Base-by-base conservation (phyloP, 2,329 filamentous ascomycete species). In the Elsinoe fawcettii region DNA sequence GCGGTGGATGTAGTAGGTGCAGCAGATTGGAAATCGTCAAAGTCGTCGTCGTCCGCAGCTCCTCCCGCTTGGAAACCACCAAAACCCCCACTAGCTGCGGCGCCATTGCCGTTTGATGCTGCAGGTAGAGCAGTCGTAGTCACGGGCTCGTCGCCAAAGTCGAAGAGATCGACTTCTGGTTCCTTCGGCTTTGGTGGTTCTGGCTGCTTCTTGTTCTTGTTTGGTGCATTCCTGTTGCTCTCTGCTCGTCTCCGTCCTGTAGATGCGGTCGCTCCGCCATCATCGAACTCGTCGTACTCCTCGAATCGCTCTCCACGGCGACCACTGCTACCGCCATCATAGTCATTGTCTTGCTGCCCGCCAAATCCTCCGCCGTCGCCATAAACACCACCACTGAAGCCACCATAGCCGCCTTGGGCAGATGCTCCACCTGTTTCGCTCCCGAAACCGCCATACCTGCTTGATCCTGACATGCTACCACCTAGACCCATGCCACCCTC, bases 21-120 rank as follows among this genome's bases (percentile, higher is more conserved):
- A 12, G 92, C 92, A 18, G 90, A 95, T 71, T 96, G 90, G 78
- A 97, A 97, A 68, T 99, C 93, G 68, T 97, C 93, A 67, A 97
- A 97, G 62, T 96, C 93, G 64, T 96, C 91, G 62, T 96, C 92
- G 61, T 88, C 86, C 54, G 82, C 84, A 41, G 76, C 76, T 27
- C 73, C 72, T 14, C 74, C 92, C 16, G 90, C 95, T 71, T 96
- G 90, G 77, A 97, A 97, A 68, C 97, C 92, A 68, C 97, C 93
- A 67, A 97, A 97, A 62, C 96, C 92, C 64, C 96, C 90, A 62
- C 96, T 91, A 60, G 88, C 85, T 54, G 82, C 83, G 41, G 77
- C 75, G 27, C 73, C 66, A 61, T 74, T 74, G 62, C 72, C 62
- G 71, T 75, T 76, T 4, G 77, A 71, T n/a, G 69, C 66, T 2